Evolutionary conservation across 202 grass and related monocot genomes (phyloP), one percentile per base, ranked within the genome.

Genomic region (Panicum virgatum): DNA sequence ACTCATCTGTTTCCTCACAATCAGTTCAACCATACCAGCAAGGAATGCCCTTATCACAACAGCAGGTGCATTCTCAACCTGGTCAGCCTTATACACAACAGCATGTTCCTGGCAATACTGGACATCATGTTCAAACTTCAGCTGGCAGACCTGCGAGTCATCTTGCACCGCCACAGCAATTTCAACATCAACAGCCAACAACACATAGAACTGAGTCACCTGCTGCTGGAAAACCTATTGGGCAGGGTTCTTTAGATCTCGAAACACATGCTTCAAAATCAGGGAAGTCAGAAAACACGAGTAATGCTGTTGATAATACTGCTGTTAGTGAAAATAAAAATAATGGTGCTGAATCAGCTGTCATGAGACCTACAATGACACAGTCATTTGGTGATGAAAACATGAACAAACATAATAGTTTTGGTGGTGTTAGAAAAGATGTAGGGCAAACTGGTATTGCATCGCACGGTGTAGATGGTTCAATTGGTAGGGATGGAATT

Each of bases 11-110:
- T 59, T 76, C 89, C 48, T 69, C 58, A 62, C 88, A 91, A 82
- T 66, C 83, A 78, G 76, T 72, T 52, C 89, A 88, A 67, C 39
- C 71, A 43, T 89, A 91, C 76, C 89, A 89, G n/a, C 92, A 89
- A 76, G 89, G 82, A 84, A 83, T 87, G 22, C 16, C 82, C 46
- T 60, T 88, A 69, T 70, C 78, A 10, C 94, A 93, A 12, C 89
- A 85, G 38, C 87, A 81, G 64, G 58, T 91, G 30, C 88, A 87
- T 82, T 54, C 83, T 0, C 89, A 88, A 56, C 48, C 76, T 78
- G 90, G 82, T 73, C 82, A 75, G 38, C 73, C 77, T 56, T 85
- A 84, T 82, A 80, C 84, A 53, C 86, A 94, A 42, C 90, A 88
- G 19, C 74, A 79, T 59, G 15, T 72, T 81, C 48, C 63, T 38